Conservation (phyloP, 106 monocot genomes). For the Apostasia ramifera region DNA sequence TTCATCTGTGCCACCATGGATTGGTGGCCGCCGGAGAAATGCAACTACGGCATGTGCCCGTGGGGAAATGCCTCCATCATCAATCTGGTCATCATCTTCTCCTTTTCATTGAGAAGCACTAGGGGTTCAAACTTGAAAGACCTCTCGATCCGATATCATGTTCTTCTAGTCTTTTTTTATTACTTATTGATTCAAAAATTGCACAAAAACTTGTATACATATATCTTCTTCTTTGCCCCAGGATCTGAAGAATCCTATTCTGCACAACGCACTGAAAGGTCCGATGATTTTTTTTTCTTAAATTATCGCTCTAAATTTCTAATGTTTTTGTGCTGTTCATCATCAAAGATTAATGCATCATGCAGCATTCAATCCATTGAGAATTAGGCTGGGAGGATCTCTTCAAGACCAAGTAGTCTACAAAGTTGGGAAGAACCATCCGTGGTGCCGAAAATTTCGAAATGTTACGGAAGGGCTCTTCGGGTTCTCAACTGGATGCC, state of each 20-base stretch:
- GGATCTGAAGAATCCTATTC: constrained; percentile 49
- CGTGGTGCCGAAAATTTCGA: constrained; percentile 13
- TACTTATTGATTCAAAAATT: not conserved
- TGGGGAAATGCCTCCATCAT: constrained; percentile 34
- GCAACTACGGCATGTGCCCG: constrained; percentile 32
- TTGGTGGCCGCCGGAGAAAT: constrained; percentile 52
- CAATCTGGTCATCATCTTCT: constrained; percentile 16
- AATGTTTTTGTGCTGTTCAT: not conserved
- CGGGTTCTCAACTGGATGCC: constrained; percentile 37
- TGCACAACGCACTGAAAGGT: constrained; percentile 55
- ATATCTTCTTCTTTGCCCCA: constrained; percentile 14
- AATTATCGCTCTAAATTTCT: not conserved
- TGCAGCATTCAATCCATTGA: constrained; percentile 33
- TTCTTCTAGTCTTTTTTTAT: not conserved
- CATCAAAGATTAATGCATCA: not conserved
- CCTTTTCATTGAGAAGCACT: not conserved
- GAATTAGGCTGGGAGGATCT: constrained; percentile 49
- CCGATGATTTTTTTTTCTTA: not conserved
- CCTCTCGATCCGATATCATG: not conserved
- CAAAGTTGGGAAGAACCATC: constrained; percentile 10
- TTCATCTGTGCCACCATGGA: constrained; percentile 41
- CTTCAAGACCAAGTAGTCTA: constrained; percentile 49
- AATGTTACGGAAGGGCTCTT: constrained; percentile 9
- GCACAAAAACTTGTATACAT: not conserved
- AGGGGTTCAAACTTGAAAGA: not conserved